Evolutionary conservation across 495 filamentous ascomycete genomes (phyloP).

Genomic region (Xylaria cubensis): DNA sequence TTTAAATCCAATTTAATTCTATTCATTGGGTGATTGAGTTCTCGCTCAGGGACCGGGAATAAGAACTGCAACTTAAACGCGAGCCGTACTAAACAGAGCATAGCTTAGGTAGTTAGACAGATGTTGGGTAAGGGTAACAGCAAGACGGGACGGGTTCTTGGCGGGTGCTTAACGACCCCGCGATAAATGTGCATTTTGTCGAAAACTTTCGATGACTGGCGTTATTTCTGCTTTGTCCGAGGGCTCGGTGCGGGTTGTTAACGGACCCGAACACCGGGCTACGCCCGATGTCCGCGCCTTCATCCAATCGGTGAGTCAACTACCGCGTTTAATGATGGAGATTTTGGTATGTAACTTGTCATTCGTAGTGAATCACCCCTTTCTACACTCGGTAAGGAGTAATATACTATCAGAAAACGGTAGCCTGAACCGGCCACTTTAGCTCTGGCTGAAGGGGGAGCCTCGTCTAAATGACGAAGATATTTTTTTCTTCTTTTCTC

Average conservation of each 20-base stretch:
- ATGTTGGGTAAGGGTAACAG: background rate
- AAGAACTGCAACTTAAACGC: background rate
- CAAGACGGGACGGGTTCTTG: conserved; percentile 1
- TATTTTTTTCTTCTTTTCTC: background rate
- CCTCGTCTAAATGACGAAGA: background rate
- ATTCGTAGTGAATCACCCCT: background rate
- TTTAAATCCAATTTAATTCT: background rate
- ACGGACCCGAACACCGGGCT: conserved; percentile 19
- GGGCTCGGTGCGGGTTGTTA: conserved; percentile 22
- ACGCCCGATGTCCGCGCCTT: background rate
- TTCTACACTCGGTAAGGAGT: background rate
- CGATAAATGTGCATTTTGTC: background rate
- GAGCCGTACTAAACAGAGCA: background rate
- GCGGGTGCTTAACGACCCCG: conserved; percentile 15
- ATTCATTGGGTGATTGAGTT: background rate
- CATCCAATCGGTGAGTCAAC: background rate
- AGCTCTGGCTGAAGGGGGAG: background rate
- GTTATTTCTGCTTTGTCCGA: background rate
- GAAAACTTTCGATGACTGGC: background rate
- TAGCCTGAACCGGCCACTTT: background rate
- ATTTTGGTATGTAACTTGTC: background rate
- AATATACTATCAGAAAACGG: background rate
- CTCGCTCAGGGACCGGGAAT: background rate
- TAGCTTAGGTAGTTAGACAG: background rate
- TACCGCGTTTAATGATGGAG: background rate